A percentile compares a stretch with the other conserved stretches of the same genome.
Evolutionary conservation across 805 yeast genomes (phyloP).

Genomic region (Candida golubevii): DNA sequence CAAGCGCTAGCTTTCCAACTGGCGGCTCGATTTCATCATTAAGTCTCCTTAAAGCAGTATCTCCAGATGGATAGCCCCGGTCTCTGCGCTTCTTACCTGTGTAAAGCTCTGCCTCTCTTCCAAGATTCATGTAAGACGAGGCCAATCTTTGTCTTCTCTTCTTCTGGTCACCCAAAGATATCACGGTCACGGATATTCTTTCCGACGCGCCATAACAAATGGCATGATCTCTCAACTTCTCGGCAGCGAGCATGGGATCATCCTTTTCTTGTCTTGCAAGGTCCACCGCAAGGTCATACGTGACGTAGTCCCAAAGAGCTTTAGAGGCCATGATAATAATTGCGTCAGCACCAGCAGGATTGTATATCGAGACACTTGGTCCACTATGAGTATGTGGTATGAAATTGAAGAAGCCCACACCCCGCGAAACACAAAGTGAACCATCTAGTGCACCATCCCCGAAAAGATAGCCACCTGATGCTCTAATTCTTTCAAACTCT

Average conservation of each 20-base stretch:
- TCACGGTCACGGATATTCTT: conserved; percentile 74
- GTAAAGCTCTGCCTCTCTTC: conserved; percentile 33
- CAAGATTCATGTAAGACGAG: conserved; percentile 34
- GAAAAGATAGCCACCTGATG: conserved; percentile 86
- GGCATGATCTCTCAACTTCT: conserved; percentile 89
- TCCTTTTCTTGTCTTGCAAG: conserved; percentile 75
- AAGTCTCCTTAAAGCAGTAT: conserved; percentile 73
- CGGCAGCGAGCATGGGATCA: conserved; percentile 89
- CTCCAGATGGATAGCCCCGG: conserved; percentile 47
- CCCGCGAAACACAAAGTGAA: conserved; percentile 76
- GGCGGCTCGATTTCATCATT: conserved; percentile 95
- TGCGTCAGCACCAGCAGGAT: conserved; percentile 68
- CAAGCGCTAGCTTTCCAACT: conserved; percentile 89
- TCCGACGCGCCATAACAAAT: conserved; percentile 85
- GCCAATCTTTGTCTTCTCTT: conserved; percentile 25
- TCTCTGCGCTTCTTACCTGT: conserved; percentile 41
- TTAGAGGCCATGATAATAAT: conserved; percentile 79
- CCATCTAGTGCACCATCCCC: conserved; percentile 85
- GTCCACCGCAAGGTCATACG: conserved; percentile 85
- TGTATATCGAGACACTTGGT: conserved; percentile 67
- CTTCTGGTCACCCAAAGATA: conserved; percentile 58
- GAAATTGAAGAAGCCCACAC: conserved; percentile 83
- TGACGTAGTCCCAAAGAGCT: conserved; percentile 79
- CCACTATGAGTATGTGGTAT: conserved; percentile 87
- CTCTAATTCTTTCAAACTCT: conserved; percentile 83